A percentile compares a stretch with the other conserved stretches of the same genome.
Conservation (phyloP, 2,329 filamentous ascomycete genomes). For the Periglandula ipomoeae region DNA sequence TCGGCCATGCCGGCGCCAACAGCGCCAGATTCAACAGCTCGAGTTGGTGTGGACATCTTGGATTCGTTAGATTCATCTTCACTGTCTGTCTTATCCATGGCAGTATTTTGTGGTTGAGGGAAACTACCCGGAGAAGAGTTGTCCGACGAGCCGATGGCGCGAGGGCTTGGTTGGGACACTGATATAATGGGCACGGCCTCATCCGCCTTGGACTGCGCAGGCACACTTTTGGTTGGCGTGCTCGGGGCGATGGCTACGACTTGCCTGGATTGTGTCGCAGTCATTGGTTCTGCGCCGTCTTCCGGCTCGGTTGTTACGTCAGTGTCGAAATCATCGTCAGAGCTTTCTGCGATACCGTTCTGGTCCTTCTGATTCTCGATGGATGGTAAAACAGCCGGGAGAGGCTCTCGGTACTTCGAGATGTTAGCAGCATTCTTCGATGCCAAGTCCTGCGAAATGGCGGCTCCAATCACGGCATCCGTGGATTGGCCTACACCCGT, state of each 20-base stretch:
- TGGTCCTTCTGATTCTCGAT: conserved; percentile 58
- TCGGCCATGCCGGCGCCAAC: conserved; percentile 21
- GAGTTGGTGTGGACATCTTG: conserved; percentile 8
- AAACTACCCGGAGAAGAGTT: conserved; percentile 6
- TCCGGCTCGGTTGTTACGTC: conserved; percentile 9
- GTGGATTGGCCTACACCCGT: conserved; percentile 39
- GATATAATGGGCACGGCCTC: conserved; percentile 4
- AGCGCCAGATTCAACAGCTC: conserved; percentile 13
- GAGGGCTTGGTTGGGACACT: conserved; percentile 6
- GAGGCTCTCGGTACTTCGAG: conserved; percentile 50
- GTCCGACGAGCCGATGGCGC: neutral
- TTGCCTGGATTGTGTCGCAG: neutral
- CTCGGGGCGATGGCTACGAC: neutral
- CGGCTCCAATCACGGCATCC: conserved; percentile 48
- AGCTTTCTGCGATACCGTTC: conserved; percentile 33
- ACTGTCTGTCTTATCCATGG: neutral
- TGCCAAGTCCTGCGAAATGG: conserved; percentile 45
- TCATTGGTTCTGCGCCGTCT: conserved; percentile 1
- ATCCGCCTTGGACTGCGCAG: neutral
- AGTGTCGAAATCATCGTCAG: conserved; percentile 21
- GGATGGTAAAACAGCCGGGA: conserved; percentile 62
- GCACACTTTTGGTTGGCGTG: conserved; percentile 2
- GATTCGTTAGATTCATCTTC: conserved; percentile 6
- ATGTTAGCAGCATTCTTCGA: conserved; percentile 46
- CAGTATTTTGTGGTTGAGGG: neutral